Percentiles rank a stretch among this genome's conserved stretches.
These are phyloP conservation scores for Chondrus crispus DNA, from an alignment of 23 red algal species.

Conservation along the genomic window DNA sequence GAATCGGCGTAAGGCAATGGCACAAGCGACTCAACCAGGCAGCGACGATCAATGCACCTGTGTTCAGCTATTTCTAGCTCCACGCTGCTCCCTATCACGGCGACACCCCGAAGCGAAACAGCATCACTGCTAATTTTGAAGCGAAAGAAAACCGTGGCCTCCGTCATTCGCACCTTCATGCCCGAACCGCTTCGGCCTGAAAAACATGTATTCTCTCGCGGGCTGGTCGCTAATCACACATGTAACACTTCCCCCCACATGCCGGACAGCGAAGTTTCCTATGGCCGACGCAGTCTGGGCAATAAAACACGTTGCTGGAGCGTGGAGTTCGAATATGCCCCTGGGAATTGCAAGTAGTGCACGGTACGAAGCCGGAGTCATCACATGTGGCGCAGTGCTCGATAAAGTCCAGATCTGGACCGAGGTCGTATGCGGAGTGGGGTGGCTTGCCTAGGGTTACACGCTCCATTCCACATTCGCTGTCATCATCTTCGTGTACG, in stretches of 20 bases:
- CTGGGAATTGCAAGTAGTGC: slow-evolving; percentile 12
- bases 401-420: slow-evolving; percentile 11
- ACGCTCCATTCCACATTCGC: too few species aligned
- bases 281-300: slow-evolving; percentile 50
- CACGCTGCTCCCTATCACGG: background rate
- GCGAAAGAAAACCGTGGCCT: background rate
- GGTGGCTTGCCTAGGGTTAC: too few species aligned
- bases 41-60: too few species aligned
- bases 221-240: slow-evolving; percentile 19
- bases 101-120: background rate
- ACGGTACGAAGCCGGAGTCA: slow-evolving; percentile 50
- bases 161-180: background rate
- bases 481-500: too few species aligned
- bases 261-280: slow-evolving; percentile 46
- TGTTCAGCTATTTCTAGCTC: too few species aligned
- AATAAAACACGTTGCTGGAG: slow-evolving; percentile 61
- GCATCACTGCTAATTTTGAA: background rate
- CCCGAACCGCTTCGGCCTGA: too few species aligned
- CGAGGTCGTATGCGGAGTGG: too few species aligned
- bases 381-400: slow-evolving; percentile 18
- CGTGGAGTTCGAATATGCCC: slow-evolving; percentile 39
- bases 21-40: too few species aligned
- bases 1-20: too few species aligned
- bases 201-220: too few species aligned
- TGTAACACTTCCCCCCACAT: slow-evolving; percentile 64